A percentile compares a stretch with the other conserved stretches of the same genome.
phyloP scores from a whole-genome alignment of 371 early-diverging fungal species.

The Mucor lusitanicus region DNA sequence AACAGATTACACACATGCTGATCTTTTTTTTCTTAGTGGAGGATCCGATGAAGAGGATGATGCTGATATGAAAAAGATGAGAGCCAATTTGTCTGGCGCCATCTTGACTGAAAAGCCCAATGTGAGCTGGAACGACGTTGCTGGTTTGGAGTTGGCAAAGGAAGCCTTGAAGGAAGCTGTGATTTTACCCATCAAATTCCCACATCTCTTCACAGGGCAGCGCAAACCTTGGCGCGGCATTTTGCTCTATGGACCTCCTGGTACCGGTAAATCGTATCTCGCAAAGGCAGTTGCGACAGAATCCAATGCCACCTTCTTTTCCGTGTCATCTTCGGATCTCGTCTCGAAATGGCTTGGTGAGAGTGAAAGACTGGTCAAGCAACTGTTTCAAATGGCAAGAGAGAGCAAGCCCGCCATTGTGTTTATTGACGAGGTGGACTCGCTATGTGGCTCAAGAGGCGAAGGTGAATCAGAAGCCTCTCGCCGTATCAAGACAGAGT shows the following conservation, averaged over 20 bases:
- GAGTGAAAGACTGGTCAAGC: conserved; percentile 91
- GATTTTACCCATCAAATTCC: conserved; percentile 96
- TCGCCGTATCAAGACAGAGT: conserved; percentile 89
- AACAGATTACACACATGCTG: not conserved
- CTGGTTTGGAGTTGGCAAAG: conserved; percentile 97
- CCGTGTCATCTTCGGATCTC: conserved; percentile 93
- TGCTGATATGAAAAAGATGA: conserved; percentile 88
- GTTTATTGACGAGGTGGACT: conserved; percentile 98
- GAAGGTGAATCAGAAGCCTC: conserved; percentile 97
- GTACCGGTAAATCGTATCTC: conserved; percentile 97
- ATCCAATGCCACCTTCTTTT: conserved; percentile 93
- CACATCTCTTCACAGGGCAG: conserved; percentile 92
- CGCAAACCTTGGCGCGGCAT: conserved; percentile 98
- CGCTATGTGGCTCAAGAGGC: conserved; percentile 90
- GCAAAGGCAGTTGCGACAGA: conserved; percentile 98
- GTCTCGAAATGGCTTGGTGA: conserved; percentile 99
- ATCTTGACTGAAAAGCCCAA: conserved; percentile 95
- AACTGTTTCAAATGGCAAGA: conserved; percentile 93
- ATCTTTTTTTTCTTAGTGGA: conserved; percentile 26
- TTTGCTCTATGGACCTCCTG: conserved; percentile 97
- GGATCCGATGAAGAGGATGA: conserved; percentile 66
- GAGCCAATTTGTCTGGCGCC: conserved; percentile 74
- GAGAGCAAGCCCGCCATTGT: conserved; percentile 93
- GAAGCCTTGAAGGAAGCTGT: conserved; percentile 98
- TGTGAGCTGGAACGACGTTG: conserved; percentile 96